phyloP scores from a whole-genome alignment of 345 rosid genomes.

The Fremontodendron californicum region DNA sequence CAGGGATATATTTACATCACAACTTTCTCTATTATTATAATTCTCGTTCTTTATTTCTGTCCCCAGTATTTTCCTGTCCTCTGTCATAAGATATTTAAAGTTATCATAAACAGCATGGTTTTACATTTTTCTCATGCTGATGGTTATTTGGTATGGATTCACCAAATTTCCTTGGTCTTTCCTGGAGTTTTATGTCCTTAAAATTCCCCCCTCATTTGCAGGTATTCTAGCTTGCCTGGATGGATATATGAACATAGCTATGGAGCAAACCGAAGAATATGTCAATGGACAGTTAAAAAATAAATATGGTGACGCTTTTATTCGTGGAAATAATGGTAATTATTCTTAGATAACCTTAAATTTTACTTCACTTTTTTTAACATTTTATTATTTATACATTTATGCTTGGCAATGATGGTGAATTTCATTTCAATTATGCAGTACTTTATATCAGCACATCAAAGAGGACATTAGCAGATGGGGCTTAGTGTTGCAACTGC shows the following conservation, averaged over 20 bases:
- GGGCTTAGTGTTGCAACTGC: conserved; percentile 38
- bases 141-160: not conserved
- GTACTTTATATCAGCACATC: conserved; percentile 93
- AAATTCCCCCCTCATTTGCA: conserved; percentile 17
- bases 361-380: not conserved
- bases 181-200: not conserved
- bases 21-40: not conserved
- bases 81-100: not conserved
- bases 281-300: conserved; percentile 93
- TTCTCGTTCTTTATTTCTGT: not conserved
- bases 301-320: conserved; percentile 92
- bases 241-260: conserved; percentile 96
- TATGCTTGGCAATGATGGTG: conserved; percentile 8
- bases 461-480: conserved; percentile 73
- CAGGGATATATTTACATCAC: not conserved
- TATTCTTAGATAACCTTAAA: not conserved
- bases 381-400: conserved; percentile 10
- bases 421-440: conserved; percentile 32
- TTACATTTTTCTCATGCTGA: not conserved
- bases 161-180: not conserved
- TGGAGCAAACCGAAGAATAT: conserved; percentile 96
- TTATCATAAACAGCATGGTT: not conserved
- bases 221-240: conserved; percentile 85
- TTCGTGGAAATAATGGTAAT: conserved; percentile 89
- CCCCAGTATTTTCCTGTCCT: not conserved